Conservation (phyloP, 768 basidiomycete genomes). For the Russula earlei region DNA sequence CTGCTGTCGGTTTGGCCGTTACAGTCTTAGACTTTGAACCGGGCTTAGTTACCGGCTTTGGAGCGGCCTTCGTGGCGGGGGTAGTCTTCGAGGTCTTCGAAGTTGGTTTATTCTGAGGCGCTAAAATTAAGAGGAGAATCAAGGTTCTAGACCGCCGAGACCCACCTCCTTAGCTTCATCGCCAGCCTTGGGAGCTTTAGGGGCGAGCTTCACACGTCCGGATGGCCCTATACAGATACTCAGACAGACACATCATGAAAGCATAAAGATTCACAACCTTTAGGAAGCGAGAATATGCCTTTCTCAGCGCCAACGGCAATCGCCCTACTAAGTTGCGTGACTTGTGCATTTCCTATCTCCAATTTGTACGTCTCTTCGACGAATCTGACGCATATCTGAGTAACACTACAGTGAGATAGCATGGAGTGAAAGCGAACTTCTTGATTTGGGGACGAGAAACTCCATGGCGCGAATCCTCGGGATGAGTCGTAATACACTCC, state of each 20-base stretch:
- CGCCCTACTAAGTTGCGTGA: conserved; percentile 68
- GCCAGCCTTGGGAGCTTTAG: conserved; percentile 42
- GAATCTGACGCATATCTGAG: conserved; percentile 40
- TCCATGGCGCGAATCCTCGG: conserved; percentile 70
- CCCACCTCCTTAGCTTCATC: conserved; percentile 53
- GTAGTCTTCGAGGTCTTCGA: conserved; percentile 29
- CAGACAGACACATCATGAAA: neutral
- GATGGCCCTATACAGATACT: conserved; percentile 29
- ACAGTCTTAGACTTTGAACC: conserved; percentile 27
- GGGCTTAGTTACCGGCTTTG: conserved; percentile 25
- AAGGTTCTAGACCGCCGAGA: conserved; percentile 20
- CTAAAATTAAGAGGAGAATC: conserved; percentile 7
- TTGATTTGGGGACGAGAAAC: conserved; percentile 91
- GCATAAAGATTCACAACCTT: conserved; percentile 42
- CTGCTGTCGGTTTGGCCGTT: conserved; percentile 22
- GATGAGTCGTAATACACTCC: conserved; percentile 73
- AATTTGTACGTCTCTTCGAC: conserved; percentile 79
- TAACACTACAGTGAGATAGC: neutral
- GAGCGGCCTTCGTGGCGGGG: conserved; percentile 24
- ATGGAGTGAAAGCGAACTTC: conserved; percentile 49
- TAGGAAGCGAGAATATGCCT: conserved; percentile 76
- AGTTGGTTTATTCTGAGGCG: conserved; percentile 30
- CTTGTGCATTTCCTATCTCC: conserved; percentile 69
- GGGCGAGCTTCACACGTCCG: conserved; percentile 59
- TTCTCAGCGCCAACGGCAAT: conserved; percentile 77